A percentile compares a stretch with the other conserved stretches of the same genome.
Evolutionary conservation across 768 basidiomycete species (phyloP).

Genomic region (Lactarius evosmus): DNA sequence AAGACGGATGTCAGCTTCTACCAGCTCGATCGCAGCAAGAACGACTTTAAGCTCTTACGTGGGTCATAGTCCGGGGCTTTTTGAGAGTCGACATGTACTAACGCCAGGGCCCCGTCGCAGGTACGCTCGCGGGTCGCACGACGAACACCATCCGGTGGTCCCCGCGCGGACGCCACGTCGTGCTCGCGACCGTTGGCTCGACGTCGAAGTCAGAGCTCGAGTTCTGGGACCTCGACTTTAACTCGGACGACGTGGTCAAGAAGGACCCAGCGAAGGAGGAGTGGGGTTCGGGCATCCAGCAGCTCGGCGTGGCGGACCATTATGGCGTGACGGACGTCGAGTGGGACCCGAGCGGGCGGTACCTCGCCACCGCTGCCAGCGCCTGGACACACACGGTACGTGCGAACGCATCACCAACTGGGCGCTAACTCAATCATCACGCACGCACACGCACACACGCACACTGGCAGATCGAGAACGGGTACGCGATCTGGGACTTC

Average conservation of each 20-base stretch:
- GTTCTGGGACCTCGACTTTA: conserved; percentile 98
- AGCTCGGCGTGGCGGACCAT: conserved; percentile 85
- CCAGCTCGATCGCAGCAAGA: conserved; percentile 87
- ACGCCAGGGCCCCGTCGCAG: conserved; percentile 38
- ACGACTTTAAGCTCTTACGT: conserved; percentile 92
- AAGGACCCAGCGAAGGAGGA: conserved; percentile 56
- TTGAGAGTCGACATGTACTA: conserved; percentile 11
- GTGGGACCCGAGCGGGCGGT: conserved; percentile 97
- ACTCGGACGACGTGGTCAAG: conserved; percentile 51
- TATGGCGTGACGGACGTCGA: conserved; percentile 97
- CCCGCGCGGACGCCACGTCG: conserved; percentile 91
- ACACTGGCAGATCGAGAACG: conserved; percentile 89
- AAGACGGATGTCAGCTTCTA: conserved; percentile 97
- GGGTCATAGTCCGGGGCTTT: conserved; percentile 35
- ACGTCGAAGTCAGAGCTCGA: conserved; percentile 95
- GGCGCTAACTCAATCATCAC: too few species aligned
- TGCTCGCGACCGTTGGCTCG: conserved; percentile 93
- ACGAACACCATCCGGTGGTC: conserved; percentile 97
- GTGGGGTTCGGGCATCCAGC: conserved; percentile 83
- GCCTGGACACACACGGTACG: conserved; percentile 92
- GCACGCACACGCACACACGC: too few species aligned
- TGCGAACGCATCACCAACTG: too few species aligned
- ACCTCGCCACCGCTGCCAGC: conserved; percentile 88
- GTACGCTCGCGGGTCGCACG: conserved; percentile 73
- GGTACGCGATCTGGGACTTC: conserved; percentile 97